Conservation (phyloP, 164 flowering plant genomes). For the Vitis amurensis region DNA sequence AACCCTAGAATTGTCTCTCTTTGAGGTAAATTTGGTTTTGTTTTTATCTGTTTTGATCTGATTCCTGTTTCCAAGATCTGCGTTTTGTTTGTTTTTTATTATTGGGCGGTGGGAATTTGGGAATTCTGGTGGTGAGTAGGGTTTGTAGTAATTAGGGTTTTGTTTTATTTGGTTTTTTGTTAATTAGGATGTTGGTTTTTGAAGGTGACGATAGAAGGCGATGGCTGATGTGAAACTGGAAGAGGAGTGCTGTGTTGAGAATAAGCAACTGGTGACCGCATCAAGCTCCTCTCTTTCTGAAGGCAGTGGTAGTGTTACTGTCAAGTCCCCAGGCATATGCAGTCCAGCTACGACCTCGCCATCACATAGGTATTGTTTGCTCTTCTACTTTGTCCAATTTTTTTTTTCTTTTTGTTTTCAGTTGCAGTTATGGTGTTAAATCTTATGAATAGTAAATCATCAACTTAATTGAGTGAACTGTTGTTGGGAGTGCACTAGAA, state of each 20-base stretch:
- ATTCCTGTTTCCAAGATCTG: slow-evolving; percentile 41
- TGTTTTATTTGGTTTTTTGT: slow-evolving; percentile 2
- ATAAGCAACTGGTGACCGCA: slow-evolving; percentile 66
- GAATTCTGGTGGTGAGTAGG: slow-evolving; percentile 7
- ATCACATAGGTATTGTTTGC: slow-evolving; percentile 51
- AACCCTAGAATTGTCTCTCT: slow-evolving; percentile 22
- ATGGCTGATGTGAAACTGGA: slow-evolving; percentile 43
- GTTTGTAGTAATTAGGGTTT: slow-evolving; percentile 7
- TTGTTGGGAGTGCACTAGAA: too few relatives aligned
- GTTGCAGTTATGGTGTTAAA: not conserved
- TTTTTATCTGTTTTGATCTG: slow-evolving; percentile 25
- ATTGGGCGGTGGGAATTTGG: slow-evolving; percentile 12
- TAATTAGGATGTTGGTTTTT: slow-evolving; percentile 30
- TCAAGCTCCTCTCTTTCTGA: slow-evolving; percentile 80
- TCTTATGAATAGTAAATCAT: too few relatives aligned
- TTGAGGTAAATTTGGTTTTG: not conserved
- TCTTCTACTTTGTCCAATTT: not conserved
- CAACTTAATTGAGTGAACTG: too few relatives aligned
- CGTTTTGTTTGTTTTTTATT: slow-evolving; percentile 9
- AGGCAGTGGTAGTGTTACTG: slow-evolving; percentile 48
- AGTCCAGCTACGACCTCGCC: slow-evolving; percentile 65
- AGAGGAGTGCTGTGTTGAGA: slow-evolving; percentile 68
- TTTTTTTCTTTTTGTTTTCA: not conserved
- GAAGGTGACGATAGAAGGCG: slow-evolving; percentile 26
- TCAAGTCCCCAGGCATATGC: slow-evolving; percentile 58